These are phyloP conservation scores for Penicillium canescens DNA, from an alignment of 495 filamentous ascomycete species.

Conservation along the genomic window DNA sequence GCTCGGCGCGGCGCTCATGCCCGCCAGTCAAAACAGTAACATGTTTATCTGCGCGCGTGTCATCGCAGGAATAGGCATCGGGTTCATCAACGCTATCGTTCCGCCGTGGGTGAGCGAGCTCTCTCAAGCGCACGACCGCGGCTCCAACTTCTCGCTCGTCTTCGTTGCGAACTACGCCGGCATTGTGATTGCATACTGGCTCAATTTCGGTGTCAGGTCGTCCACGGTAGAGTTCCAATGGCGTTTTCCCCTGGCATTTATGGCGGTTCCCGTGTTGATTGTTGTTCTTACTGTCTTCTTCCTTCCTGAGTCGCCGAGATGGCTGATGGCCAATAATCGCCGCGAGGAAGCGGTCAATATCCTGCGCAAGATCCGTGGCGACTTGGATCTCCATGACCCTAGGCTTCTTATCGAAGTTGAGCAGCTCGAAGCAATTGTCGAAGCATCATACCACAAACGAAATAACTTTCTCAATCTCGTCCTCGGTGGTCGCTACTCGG, in stretches of 20 bases:
- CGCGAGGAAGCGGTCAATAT: constrained; percentile 45
- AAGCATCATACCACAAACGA: constrained; percentile 9
- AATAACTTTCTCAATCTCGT: constrained; percentile 9
- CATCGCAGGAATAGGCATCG: constrained; percentile 37
- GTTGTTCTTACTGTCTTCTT: constrained; percentile 56
- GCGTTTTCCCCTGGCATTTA: constrained; percentile 41
- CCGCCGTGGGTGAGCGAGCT: constrained; percentile 46
- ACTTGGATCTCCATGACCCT: constrained; percentile 5
- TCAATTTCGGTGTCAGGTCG: constrained; percentile 33
- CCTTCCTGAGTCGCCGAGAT: constrained; percentile 57
- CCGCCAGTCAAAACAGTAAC: constrained; percentile 37
- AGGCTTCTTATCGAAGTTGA: constrained; percentile 2
- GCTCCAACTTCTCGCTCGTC: constrained; percentile 36
- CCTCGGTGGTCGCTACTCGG: constrained; percentile 6
- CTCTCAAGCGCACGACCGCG: constrained; percentile 30
- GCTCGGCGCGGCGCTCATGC: constrained; percentile 31
- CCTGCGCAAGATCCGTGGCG: constrained; percentile 16
- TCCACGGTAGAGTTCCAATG: constrained; percentile 22
- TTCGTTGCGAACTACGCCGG: constrained; percentile 50
- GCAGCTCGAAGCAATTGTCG: constrained; percentile 8
- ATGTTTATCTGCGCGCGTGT: constrained; percentile 44
- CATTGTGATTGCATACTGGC: constrained; percentile 33
- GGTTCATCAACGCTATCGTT: constrained; percentile 35
- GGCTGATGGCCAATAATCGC: constrained; percentile 49
- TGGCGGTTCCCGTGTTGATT: constrained; percentile 58